Evolutionary conservation across 768 basidiomycete genomes (phyloP).

Genomic region (Leccinum longicurvipes): DNA sequence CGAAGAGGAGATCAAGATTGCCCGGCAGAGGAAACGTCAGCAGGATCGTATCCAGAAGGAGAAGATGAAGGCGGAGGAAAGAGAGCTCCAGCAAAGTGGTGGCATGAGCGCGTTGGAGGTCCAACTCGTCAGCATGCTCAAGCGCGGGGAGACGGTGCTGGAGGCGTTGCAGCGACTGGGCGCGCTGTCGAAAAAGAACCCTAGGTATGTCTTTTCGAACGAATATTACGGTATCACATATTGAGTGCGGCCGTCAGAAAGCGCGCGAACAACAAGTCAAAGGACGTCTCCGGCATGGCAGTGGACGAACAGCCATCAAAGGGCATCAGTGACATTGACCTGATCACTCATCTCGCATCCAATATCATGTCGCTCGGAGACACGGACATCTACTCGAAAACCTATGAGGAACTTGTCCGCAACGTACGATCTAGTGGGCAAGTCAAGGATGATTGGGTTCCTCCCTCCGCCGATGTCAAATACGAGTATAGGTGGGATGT

Average conservation of each 20-base stretch:
- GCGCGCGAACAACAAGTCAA: constrained; percentile 33
- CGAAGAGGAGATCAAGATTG: constrained; percentile 81
- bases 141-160: constrained; percentile 87
- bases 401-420: constrained; percentile 82
- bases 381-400: constrained; percentile 79
- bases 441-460: constrained; percentile 67
- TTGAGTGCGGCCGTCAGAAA: constrained; percentile 14
- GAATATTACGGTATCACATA: not conserved
- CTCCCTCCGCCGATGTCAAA: constrained; percentile 70
- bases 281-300: constrained; percentile 41
- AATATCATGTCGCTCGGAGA: constrained; percentile 85
- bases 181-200: constrained; percentile 49
- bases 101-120: constrained; percentile 61
- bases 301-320: constrained; percentile 43
- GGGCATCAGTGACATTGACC: constrained; percentile 59
- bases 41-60: constrained; percentile 72
- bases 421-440: constrained; percentile 67
- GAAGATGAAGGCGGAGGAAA: constrained; percentile 68
- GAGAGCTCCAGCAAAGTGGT: constrained; percentile 65
- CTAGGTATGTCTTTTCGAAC: constrained; percentile 19
- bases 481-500: constrained; percentile 84
- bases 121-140: constrained; percentile 70
- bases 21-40: constrained; percentile 69
- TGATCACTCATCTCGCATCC: constrained; percentile 84
- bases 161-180: constrained; percentile 89